Evolutionary conservation across 306 rosid species (phyloP), one percentile per base, ranked within the genome.

Genomic region (Morella rubra): DNA sequence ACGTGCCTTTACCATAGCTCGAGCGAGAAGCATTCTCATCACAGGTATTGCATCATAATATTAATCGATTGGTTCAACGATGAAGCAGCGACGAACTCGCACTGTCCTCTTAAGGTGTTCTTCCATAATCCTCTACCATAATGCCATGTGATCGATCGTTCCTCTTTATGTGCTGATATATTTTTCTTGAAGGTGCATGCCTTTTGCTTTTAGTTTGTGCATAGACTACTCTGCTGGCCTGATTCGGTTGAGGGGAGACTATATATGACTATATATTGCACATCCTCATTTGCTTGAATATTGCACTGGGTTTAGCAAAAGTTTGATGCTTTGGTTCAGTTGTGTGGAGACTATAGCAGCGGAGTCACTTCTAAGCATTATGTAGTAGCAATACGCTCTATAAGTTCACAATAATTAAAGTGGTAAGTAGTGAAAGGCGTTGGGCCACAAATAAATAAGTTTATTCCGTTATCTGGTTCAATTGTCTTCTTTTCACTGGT

Each of bases 161-260:
- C n/a, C n/a, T n/a, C n/a, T n/a, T n/a, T 24, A 94, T 94, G 98
- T 80, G 97, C 98, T 58, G 98, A 94, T 83, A 85, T 90, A 44
- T 94, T 94, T 89, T 94, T 89, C 81, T 89, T 90, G 60, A 84
- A 91, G 98, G 98, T 82, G 69, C 71, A 74, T 77, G 44, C 70
- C 55, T 52, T 44, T 69, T 69, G 4, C 37, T 64, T 53, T 58
- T 51, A 37, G 24, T 52, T 27, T 60, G 14, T 51, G 44, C 5
- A 59, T 44, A 41, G 14, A 32, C 24, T 20, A 47, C 66, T 62
- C 67, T 71, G 42, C 50, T 69, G 40, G 19, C 27, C 32, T 10
- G 55, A 12, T 66, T 45, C 22, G 67, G 15, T 50, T 51, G 4
- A 18, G 40, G 19, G 10, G 41, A 53, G 58, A 54, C 19, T 66